Evolutionary conservation across 2,329 filamentous ascomycete species (phyloP), one percentile per base, ranked within the genome.

Genomic region (Coleophoma crateriformis): DNA sequence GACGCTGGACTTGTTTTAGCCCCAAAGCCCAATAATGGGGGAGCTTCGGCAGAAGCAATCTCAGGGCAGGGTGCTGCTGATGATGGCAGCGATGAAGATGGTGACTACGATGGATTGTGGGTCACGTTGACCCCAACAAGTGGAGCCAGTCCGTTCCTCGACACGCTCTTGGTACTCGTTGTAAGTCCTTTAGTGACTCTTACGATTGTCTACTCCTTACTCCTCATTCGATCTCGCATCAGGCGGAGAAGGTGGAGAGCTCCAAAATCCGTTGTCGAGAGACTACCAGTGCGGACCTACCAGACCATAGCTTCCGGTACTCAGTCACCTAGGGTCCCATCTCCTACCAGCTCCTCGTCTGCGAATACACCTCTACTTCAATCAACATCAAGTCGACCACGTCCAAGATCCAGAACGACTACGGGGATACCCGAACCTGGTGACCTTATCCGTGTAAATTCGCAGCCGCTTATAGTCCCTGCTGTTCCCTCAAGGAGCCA

Each of bases 221-320:
- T 97, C 5, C 79, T 97, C 38, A 74, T 97, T 35, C 85, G 94
- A 48, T 91, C 91, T 43, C 86, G 91, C 52, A 95, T 96, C 58
- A 85, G 92, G 46, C 81, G 92, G 52, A 81, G 92, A 55, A 81
- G 92, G 59, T 99, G 94, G 92, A 83, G 94, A 61, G 94, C 94
- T n/a, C 94, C 94, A 5, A 99, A 99, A 68, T 95, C 90, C 1
- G 84, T 99, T 1, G 91, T 99, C 15, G 91, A 96, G 59, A 85
- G 88, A 51, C 78, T 99, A n/a, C 94, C 94, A 2, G 90, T 99
- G 13, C 84, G 92, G 51, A 97, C 91, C 0, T 99, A 96, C 63
- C 91, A 95, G 61, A 95, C 91, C 0, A 88, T 96, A 34, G 73
- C 80, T 2, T 78, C 81, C 2, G 81, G 83, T 1, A 67, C 81